Base-by-base conservation (phyloP, 345 rosid species). In the Dimocarpus longan region DNA sequence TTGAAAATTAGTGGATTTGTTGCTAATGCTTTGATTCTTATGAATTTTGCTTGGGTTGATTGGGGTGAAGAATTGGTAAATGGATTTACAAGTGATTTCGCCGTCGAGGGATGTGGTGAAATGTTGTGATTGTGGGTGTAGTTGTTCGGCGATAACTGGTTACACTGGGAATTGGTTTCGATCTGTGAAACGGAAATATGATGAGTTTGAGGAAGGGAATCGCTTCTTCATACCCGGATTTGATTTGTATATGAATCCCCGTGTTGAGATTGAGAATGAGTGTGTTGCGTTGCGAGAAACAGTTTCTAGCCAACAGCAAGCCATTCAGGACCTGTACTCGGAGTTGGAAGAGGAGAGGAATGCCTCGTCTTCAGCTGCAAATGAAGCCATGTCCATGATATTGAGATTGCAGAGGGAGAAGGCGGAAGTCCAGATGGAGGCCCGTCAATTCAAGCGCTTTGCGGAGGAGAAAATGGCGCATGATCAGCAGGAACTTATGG, bases 351-450 rank as follows among this genome's bases (percentile, higher is more conserved):
- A 97, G 79, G 99, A 97, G 87, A 87, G 98, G 69, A 97, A 93
- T 84, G 98, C 99, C 68, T 88, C 99, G 0, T 92, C 98, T 0
- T 84, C 98, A 2, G 99, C 99, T 73, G 98, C 98, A 3, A 94
- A 83, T 75, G 99, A 97, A 86, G 97, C 98, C 2, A 97, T 97
- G 99, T 94, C 97, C 9, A 97, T 97, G 99, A 97, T 97, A 76
- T 57, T 94, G 86, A 93, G 91, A 86, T 81, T 97, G 87, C 98
- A 97, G 87, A 93, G 93, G 81, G 98, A 97, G 84, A 97, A 97
- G 86, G 98, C 99, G 0, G 99, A 94, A 80, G 81, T 89, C 54
- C 93, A 92, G 76, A 97, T 97, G 99, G 99, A 97, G 76, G 82
- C 95, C 10, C 83, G 95, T 66, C 99, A 97, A 80, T 97, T 94